Evolutionary conservation across 768 basidiomycete species (phyloP), one percentile per base, ranked within the genome.

Genomic region (Mycena vulgaris): DNA sequence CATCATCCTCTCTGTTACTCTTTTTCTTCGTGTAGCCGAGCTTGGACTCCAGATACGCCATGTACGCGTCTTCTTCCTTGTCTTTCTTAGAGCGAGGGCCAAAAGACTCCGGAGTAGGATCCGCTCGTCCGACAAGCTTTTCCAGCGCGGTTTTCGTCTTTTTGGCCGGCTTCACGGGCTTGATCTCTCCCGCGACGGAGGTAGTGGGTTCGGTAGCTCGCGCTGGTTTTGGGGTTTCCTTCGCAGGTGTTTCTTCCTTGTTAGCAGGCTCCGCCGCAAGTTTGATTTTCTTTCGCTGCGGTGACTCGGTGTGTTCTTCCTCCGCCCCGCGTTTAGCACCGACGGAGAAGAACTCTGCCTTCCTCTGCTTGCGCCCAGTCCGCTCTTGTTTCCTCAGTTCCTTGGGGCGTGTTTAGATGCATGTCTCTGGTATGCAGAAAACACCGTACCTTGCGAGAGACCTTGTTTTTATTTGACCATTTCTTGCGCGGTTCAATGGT

Each of bases 51-150:
- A 98, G 82, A 80, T 93, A 91, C 0, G 90, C 87, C 49, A 98
- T 98, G 76, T 97, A 95, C 0, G 87, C 86, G 75, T 97, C 96
- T 74, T 99, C 97, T 37, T 92, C 87, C 33, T 84, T 80, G 69
- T 94, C 88, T 65, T 82, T 80, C 35, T 77, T 82, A 8, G 80
- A 79, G 28, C 79, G 83, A 28, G 81, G 73, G 27, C 42, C 52
- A 5, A 62, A 9, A 27, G 55, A 62, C 23, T n/a, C 21, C 19
- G 69, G 72, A 30, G 59, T 21, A 42, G 71, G 30, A 59, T 60
- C 63, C 48, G 72, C 61, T 0, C 74, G 75, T 5, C 66, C 72
- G 0, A 66, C 77, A 25, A 83, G 78, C 68, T 78, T 85, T 56
- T 83, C 82, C 14, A 84, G 75, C 1, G 83, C 77, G 1, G 80